Base-by-base conservation (phyloP, 1,284 basidiomycete genomes). In the Rhodofomes roseus region DNA sequence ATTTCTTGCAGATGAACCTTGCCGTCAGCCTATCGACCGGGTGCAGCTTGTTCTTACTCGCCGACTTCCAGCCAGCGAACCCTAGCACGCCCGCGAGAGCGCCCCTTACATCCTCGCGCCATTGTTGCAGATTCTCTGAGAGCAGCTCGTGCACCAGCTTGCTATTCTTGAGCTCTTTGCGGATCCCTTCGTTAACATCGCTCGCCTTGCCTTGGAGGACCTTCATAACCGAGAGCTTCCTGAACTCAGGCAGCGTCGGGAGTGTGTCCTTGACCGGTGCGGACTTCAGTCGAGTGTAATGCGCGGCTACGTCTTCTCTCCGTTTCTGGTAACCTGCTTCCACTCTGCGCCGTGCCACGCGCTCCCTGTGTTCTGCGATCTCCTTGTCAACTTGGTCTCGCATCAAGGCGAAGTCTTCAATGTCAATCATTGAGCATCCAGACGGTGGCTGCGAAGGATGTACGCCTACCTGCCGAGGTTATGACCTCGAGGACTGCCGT, bases 21-120 rank as follows among this genome's bases (percentile, higher is more conserved):
- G 86, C 84, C 6, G 81, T 84, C 14, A 85, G 59, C 51, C 85
- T 76, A 43, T 86, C 78, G 16, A 80, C 78, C 0, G 86, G 87
- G 69, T 84, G 82, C 7, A 86, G 58, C 55, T 74, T 68, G 27
- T 72, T 77, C 54, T 65, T 76, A 66, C 77, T 81, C 11, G 80
- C 73, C 22, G 74, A 74, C 65, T 75, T 80, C 81, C 82, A 87
- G 23, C 76, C 69, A 16, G 74, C 69, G 60, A 75, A 76, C 0
- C 84, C 87, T 6, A 88, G 69, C 18, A 78, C 65, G 7, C 62
- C 68, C 5, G 75, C 77, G n/a, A 90, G 69, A 6, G 71, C 72
- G 1, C 65, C 71, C 61, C 74, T 76, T 2, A 80, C 81, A 0
- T 73, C 67, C 8, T 74, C 70, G 23, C 71, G 66, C 86, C 87